Evolutionary conservation across 2,329 filamentous ascomycete species (phyloP), one percentile per base, ranked within the genome.

Genomic region (Colletotrichum sp.): DNA sequence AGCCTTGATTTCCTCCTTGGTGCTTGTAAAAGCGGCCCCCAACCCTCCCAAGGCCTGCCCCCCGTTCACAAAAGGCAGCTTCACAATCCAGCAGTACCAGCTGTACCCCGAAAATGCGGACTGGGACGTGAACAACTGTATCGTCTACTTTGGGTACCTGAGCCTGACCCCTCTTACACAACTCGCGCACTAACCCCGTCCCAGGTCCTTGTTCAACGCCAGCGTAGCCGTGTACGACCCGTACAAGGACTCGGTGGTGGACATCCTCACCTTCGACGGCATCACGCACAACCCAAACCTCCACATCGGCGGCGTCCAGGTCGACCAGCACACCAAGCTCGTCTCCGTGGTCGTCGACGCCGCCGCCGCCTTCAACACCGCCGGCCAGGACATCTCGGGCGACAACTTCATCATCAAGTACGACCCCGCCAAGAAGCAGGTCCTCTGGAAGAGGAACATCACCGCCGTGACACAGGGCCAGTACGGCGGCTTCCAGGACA

Each of bases 71-170:
- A 78, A 74, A 8, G 79, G 79, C 24, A 80, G 72, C 64, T 82
- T 82, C 44, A 74, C 70, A 15, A 77, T 82, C 16, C 60, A 81
- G 32, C 76, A 79, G 8, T 84, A 80, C 71, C 84, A 84, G 49
- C 76, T 85, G 3, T 85, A 85, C 49, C 83, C 84, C 13, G 83
- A 85, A 67, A 85, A 85, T 52, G 82, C 81, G 7, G 83, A 85
- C 62, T 85, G 82, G 75, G 82, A 85, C 75, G 67, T 77, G 7
- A 75, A 81, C n/a, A 76, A 77, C 21, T 85, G 83, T 64, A 77
- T 83, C 30, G 71, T 83, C 24, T 84, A 82, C 67, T 81, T 85
- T 36, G 81, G 81, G 82, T 83, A 52, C 6, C 15, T 7, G 15
- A 13, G 8, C 28, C 36, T 7, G 6, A 18, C 21, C 34, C 24